Evolutionary conservation across 2,329 filamentous ascomycete genomes (phyloP).

Genomic region (Nothophaeocryptopus gaeumannii): DNA sequence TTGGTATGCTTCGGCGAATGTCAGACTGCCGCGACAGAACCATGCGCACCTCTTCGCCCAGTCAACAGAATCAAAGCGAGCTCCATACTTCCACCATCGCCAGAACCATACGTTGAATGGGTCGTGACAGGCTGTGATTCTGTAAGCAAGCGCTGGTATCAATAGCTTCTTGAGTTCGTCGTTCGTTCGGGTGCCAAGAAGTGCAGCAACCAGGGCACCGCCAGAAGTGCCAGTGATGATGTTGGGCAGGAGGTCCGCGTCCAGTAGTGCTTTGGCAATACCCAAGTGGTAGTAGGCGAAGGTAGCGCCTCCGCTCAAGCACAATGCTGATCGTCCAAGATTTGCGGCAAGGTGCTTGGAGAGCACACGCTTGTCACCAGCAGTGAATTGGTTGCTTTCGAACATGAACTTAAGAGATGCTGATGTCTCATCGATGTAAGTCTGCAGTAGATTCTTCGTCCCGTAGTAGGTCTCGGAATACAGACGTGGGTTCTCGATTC

Average conservation of each 20-base stretch:
- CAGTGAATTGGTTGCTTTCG: constrained; percentile 62
- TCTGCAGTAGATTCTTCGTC: constrained; percentile 91
- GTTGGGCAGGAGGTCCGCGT: constrained; percentile 79
- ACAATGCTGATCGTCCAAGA: constrained; percentile 87
- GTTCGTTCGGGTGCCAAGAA: constrained; percentile 86
- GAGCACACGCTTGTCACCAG: constrained; percentile 72
- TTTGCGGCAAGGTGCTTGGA: constrained; percentile 90
- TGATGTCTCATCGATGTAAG: constrained; percentile 82
- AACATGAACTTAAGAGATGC: constrained; percentile 65
- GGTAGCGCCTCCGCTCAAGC: constrained; percentile 85
- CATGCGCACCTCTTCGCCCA: constrained; percentile 84
- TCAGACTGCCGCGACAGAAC: constrained; percentile 89
- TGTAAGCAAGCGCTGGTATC: constrained; percentile 78
- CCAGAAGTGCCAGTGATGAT: constrained; percentile 97
- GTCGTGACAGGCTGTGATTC: constrained; percentile 84
- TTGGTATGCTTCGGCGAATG: constrained; percentile 91
- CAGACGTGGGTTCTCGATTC: constrained; percentile 87
- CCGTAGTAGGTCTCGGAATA: constrained; percentile 98
- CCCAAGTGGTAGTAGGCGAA: constrained; percentile 98
- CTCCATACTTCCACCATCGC: constrained; percentile 89
- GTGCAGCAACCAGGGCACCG: constrained; percentile 80
- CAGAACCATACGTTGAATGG: constrained; percentile 69
- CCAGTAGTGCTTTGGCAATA: constrained; percentile 82
- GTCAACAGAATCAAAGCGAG: constrained; percentile 87
- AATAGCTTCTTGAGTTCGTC: constrained; percentile 83